Evolutionary conservation across 2,329 filamentous ascomycete species (phyloP).

Genomic region (Cyphellophora attinorum): DNA sequence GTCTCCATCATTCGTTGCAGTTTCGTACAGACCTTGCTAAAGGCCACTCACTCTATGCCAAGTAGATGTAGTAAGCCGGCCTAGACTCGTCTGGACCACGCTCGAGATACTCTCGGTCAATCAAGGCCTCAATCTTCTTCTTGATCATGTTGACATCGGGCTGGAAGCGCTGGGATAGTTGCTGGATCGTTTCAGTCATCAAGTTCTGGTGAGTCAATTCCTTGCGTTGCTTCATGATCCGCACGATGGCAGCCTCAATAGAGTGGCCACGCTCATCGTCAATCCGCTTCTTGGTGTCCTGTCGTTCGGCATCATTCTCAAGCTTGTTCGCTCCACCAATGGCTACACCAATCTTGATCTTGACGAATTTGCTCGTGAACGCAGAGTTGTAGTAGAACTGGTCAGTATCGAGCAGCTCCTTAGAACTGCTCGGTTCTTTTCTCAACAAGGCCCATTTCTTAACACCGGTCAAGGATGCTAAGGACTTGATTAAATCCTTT

Average conservation of each 20-base stretch:
- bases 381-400: constrained; percentile 71
- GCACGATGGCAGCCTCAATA: constrained; percentile 43
- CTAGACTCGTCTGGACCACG: constrained; percentile 21
- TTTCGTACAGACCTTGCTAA: too few species aligned
- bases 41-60: constrained; percentile 22
- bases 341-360: constrained; percentile 73
- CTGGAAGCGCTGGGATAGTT: constrained; percentile 38
- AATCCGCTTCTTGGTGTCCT: constrained; percentile 40
- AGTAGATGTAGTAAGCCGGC: constrained; percentile 20
- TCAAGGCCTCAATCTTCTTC: constrained; percentile 42
- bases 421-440: constrained; percentile 68
- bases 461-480: constrained; percentile 73
- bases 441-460: constrained; percentile 72
- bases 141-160: constrained; percentile 46
- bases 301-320: constrained; percentile 57
- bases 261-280: constrained; percentile 38
- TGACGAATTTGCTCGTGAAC: constrained; percentile 73
- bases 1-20: too few species aligned
- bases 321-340: constrained; percentile 73
- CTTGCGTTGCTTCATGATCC: constrained; percentile 47
- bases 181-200: constrained; percentile 40
- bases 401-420: constrained; percentile 67
- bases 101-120: constrained; percentile 45
- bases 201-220: constrained; percentile 36
- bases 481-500: constrained; percentile 62